Evolutionary conservation across 306 rosid species (phyloP).

Genomic region (Albizia julibrissin): DNA sequence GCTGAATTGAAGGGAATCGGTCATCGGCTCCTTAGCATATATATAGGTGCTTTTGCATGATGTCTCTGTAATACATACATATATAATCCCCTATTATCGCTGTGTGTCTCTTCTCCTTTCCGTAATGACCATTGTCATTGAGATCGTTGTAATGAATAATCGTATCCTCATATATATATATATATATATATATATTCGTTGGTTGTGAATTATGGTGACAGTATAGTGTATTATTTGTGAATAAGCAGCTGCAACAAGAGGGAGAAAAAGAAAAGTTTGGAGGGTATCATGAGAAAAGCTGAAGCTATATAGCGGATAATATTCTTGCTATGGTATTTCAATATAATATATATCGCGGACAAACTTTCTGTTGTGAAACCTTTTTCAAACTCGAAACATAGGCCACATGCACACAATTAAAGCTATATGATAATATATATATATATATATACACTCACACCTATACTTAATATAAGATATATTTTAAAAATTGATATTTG

Average conservation of each 20-base stretch:
- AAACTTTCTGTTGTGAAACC: background rate
- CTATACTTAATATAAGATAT: no score
- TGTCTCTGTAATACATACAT: conserved; percentile 1
- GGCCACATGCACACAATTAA: background rate
- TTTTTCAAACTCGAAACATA: background rate
- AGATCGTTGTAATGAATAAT: conserved; percentile 30
- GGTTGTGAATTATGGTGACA: background rate
- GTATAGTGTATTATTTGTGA: background rate
- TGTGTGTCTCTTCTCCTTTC: background rate
- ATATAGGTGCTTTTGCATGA: conserved; percentile 19
- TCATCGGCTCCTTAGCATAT: conserved; percentile 12
- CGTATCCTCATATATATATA: background rate
- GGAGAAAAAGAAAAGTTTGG: background rate
- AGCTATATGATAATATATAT: background rate
- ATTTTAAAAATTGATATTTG: no score
- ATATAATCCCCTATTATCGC: background rate
- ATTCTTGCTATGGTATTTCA: background rate
- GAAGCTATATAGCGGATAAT: background rate
- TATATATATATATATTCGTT: background rate
- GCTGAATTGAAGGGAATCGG: conserved; percentile 34
- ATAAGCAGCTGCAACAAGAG: background rate
- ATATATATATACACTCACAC: no score
- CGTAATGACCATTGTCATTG: conserved; percentile 12
- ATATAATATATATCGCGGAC: background rate
- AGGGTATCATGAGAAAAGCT: background rate